phyloP scores from a whole-genome alignment of 2,329 filamentous ascomycete species.

The Verticillium zaregamsianum region DNA sequence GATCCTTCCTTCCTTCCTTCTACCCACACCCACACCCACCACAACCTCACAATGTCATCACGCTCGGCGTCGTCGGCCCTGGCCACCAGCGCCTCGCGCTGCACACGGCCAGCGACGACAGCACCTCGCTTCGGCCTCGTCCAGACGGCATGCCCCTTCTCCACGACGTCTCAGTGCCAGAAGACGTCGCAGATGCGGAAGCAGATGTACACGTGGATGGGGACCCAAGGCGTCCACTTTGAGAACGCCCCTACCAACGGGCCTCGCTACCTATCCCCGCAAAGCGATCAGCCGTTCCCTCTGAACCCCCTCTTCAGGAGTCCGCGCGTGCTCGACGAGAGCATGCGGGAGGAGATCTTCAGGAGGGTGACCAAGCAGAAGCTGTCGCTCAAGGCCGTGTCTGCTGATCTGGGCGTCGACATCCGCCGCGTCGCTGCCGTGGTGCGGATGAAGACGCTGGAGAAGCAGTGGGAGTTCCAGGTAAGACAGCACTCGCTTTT shows the following conservation, averaged over 20 bases:
- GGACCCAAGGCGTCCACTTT: slow-evolving; percentile 10
- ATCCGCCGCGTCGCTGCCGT: slow-evolving; percentile 82
- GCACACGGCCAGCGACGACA: slow-evolving; percentile 2
- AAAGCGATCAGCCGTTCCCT: slow-evolving; percentile 61
- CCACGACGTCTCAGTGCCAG: slow-evolving; percentile 31
- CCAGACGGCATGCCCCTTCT: slow-evolving; percentile 24
- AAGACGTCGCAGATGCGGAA: slow-evolving; percentile 32
- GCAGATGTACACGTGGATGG: slow-evolving; percentile 33
- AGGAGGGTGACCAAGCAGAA: slow-evolving; percentile 59
- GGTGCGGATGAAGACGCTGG: slow-evolving; percentile 78
- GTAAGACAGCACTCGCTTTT: slow-evolving; percentile 48
- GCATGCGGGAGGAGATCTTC: slow-evolving; percentile 71
- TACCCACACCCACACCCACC: not conserved
- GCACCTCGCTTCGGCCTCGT: slow-evolving; percentile 2
- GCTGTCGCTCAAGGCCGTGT: slow-evolving; percentile 70
- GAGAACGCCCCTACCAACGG: slow-evolving; percentile 8
- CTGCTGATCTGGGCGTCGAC: slow-evolving; percentile 72
- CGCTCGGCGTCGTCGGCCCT: slow-evolving; percentile 9
- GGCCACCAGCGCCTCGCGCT: slow-evolving; percentile 6
- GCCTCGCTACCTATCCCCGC: slow-evolving; percentile 32
- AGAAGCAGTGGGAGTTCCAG: slow-evolving; percentile 71
- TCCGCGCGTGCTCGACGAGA: slow-evolving; percentile 69
- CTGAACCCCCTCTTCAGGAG: slow-evolving; percentile 67
- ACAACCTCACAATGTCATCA: not conserved
- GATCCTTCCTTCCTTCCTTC: not conserved